Evolutionary conservation across 306 rosid genomes (phyloP), one percentile per base, ranked within the genome.

Genomic region (Fagus sylvatica): DNA sequence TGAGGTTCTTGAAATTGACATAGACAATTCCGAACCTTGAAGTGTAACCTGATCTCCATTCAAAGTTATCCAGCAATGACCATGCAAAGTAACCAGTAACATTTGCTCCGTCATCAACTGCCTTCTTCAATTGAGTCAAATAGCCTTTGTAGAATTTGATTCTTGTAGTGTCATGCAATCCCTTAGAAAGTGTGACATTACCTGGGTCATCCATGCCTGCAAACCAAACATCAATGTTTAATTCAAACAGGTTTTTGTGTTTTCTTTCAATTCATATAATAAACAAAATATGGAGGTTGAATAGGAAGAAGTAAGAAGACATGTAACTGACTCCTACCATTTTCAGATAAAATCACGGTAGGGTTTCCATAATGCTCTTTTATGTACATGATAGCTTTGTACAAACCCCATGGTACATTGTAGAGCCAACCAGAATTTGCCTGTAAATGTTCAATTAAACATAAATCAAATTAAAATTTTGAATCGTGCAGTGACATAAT

Each of bases 21-120:
- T 89, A 94, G 46, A 92, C 97, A 51, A 94, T 92, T 48, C 98
- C 97, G 69, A 94, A 94, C 72, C 98, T 90, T 65, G 96, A 94
- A 8, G 95, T 92, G 86, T 92, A 94, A n/a, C 97, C 98, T 59
- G 74, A 87, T 66, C 90, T 88, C 98, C 98, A 92, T 77, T 94
- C 98, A 19, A 92, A 92, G 88, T 94, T 94, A 82, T 94, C 98
- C 0, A 94, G 93, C 85, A 92, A 81, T 19, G 98, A 94, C 98
- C 97, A 90, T 11, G 98, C 97, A 19, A 90, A 89, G 74, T 94
- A 94, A 60, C 97, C 98, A n/a, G 75, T 13, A 42, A 90, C 86
- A 71, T 92, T 90, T 74, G 93, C 96, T 68, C 96, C 93, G 6
- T 89, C 94, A 75, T 89, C 96, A 4, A 77, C 74, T 39, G 98